Base-by-base conservation (phyloP, 106 monocot species). In the Dioscorea dumetorum region DNA sequence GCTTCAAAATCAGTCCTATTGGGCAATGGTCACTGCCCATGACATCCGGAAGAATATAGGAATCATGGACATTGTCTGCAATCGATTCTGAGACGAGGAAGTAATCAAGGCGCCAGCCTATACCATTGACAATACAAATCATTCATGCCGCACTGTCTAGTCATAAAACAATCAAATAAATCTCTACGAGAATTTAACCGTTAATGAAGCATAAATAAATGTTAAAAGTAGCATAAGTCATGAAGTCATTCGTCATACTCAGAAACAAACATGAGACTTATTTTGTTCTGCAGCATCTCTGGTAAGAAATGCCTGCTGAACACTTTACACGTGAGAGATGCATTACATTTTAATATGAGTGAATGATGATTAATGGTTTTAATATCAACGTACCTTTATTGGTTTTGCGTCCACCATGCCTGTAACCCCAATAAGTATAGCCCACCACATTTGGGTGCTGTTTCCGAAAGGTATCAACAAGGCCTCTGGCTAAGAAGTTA, bases 41-140 rank as follows among this genome's bases (percentile, higher is more conserved):
- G 32, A 95, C 70, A 74, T 95, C 77, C 15, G 95, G 91, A 53
- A 91, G 74, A 78, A 91, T 91, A 71, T 88, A 95, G 0, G 91
- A 95, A 68, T 95, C 95, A 61, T 95, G 69, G 13, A 85, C 88
- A 48, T 81, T 75, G 57, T 82, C 83, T 11, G 79, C 75, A 62
- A 95, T 78, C 10, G 70, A 79, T 58, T 95, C 86, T 15, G 95
- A 95, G 50, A 80, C 95, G 14, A 95, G 78, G 70, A 91, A 95
- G 62, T 95, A 95, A 73, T 95, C 95, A 34, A 95, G 83, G 11
- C 95, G 76, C 95, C 95, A 95, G 22, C 95, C 95, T 95, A 72
- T 14, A 9, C 54, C 13, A 62, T 60, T 60, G 22, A 12, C 12
- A 41, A 41, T 6, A 41, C 6, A 41, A 5, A 0, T 41, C 41